These are phyloP conservation scores for Starmerella apis DNA, from an alignment of 805 yeast species.

Conservation along the genomic window DNA sequence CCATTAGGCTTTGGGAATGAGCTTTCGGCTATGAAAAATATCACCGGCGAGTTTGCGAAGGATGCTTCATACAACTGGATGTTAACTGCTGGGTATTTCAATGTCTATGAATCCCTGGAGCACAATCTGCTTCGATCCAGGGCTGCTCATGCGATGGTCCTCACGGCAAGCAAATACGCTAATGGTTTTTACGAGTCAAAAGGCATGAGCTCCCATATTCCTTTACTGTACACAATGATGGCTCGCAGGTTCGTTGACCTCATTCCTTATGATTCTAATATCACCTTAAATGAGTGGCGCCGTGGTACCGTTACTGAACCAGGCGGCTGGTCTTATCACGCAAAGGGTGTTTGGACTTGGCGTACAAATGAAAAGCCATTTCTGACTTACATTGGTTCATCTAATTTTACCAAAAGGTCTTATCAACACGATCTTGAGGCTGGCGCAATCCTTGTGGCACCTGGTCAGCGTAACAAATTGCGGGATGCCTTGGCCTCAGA, in stretches of 20 bases:
- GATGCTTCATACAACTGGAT: constrained; percentile 52
- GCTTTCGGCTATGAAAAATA: constrained; percentile 46
- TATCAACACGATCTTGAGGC: constrained; percentile 80
- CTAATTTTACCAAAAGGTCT: constrained; percentile 86
- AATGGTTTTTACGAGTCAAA: constrained; percentile 81
- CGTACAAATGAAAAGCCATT: constrained; percentile 37
- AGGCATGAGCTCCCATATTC: constrained; percentile 72
- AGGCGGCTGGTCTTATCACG: constrained; percentile 95
- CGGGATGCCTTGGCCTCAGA: constrained; percentile 2
- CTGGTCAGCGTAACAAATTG: not conserved
- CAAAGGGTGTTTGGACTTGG: constrained; percentile 83
- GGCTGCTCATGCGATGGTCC: constrained; percentile 51
- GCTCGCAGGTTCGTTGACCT: constrained; percentile 57
- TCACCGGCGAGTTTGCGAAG: constrained; percentile 28
- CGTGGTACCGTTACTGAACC: constrained; percentile 71
- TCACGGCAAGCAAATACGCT: constrained; percentile 88
- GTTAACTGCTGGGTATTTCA: constrained; percentile 94
- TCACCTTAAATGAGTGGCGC: constrained; percentile 72
- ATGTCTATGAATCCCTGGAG: constrained; percentile 69
- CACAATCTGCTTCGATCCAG: constrained; percentile 41
- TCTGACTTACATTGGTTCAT: constrained; percentile 77
- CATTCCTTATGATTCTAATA: constrained; percentile 39
- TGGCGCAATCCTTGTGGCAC: constrained; percentile 68
- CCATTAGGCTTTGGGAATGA: constrained; percentile 83
- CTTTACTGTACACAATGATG: constrained; percentile 73